Evolutionary conservation across 2,329 filamentous ascomycete genomes (phyloP), one percentile per base, ranked within the genome.

Genomic region (Penicillium aurantiogriseum): DNA sequence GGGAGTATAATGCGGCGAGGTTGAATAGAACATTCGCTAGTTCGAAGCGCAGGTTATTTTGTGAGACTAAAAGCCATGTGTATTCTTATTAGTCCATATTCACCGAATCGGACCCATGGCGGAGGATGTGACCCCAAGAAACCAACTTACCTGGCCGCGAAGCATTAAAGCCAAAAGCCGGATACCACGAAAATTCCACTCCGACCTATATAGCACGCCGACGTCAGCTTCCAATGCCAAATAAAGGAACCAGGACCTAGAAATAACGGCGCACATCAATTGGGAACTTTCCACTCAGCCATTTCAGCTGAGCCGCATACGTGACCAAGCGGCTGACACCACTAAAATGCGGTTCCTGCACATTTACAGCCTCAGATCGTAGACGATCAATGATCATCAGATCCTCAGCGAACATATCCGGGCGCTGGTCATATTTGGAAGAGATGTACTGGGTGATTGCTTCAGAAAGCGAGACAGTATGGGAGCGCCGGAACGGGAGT

Each of bases 341-440:
- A 71, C 89, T 96, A 5, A 85, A 80, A 71, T 99, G 94, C 3
- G 94, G 87, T 72, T 99, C 94, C 58, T 89, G 85, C 2, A 94
- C 89, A 73, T 92, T 91, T 54, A 96, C 82, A n/a, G 94, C 94
- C 72, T 95, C 90, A 61, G 85, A 84, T 5, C 94, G 88, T 57
- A 97, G 79, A 48, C 85, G 81, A 71, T 97, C 92, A 69, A 99
- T 92, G 63, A 89, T 84, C 70, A 92, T 87, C 57, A 96, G 85
- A 78, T 99, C 94, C 63, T 90, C 84, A 62, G 86, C 85, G 76
- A 99, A 99, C 88, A 96, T 96, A 75, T 97, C 92, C 35, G 94
- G 93, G 72, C 96, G 93, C 74, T 99, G 94, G 76, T 97, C 93
- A 88, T 97, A 97, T 82, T 97, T 97, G 75, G 86, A 88, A 60